Evolutionary conservation across 108 stramenopile species (phyloP), one percentile per base, ranked within the genome.

Genomic region (Pseudonitzschia pungens): DNA sequence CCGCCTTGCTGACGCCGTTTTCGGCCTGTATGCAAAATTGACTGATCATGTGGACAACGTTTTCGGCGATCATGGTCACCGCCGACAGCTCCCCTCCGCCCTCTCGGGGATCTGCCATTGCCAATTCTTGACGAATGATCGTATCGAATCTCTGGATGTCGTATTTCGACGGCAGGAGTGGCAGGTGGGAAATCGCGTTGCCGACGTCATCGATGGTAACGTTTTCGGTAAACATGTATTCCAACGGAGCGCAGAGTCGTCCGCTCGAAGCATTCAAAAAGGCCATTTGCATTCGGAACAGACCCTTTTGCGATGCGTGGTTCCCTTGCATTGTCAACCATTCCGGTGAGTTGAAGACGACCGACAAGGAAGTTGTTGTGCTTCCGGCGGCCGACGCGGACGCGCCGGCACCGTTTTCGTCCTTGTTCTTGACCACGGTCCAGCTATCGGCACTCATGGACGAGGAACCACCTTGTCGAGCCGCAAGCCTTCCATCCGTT

Each of bases 221-320:
- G 41, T 85, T 86, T 55, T 92, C 89, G 45, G 85, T 86, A 71
- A 94, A 94, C 89, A 94, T 88, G 81, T 73, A 89, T 68, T 90
- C 81, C 33, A 94, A 70, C 9, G 93, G 90, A 44, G 87, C 83
- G 59, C 85, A 90, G 11, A 94, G 63, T 0, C 93, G 73, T 33
- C 86, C 80, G 32, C 73, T 73, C 31, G 80, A 92, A 36, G 87
- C 84, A 36, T 89, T 81, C 41, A 90, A 60, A 58, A 94, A 94
- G 5, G 88, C 85, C n/a, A 68, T 74, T 73, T 89, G 86, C 27
- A 94, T 75, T 31, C 86, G 79, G 56, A 74, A 80, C 10, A 94
- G 72, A 12, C 92, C 92, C 22, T 40, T 72, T 27, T 73, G 57
- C 24, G 66, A 72, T 9, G 73, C 68, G 16, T 69, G 65, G 54